Base-by-base conservation (phyloP, 2,329 filamentous ascomycete genomes). In the Venturia aucupariae region DNA sequence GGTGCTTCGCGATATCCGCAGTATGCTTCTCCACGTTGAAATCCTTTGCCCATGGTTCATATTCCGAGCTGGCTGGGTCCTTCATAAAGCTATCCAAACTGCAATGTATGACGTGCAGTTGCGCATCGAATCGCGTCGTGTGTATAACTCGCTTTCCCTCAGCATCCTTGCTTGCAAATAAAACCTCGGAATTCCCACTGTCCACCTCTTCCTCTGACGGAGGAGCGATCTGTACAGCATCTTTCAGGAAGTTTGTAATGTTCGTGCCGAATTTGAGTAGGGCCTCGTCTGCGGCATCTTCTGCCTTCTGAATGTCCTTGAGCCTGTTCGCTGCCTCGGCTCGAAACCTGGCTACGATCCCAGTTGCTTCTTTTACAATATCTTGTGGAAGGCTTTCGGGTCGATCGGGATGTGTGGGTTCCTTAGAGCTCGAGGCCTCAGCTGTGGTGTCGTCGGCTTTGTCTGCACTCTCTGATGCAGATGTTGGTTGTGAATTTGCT, bases 251-350 rank as follows among this genome's bases (percentile, higher is more conserved):
- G 75, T 93, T 89, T 44, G 90, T 84, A 60, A 99, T 86, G 70
- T 94, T 97, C 65, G 86, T 86, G 27, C 94, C 94, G 71, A 97
- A 97, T 68, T 90, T 90, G 69, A 97, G 79, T 11, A 99, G 84
- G 0, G 94, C 94, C 75, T 97, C 94, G 74, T 99, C 94, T 8
- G 94, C 94, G 4, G 93, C 93, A 72, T 97, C 93, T 76, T 99
- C 94, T 15, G 93, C 94, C 70, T 86, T 86, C 72, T 97, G 90
- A 24, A 97, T 87, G 66, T 97, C 91, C 72, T 90, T 94, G 66
- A 97, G 79, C 60, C 91, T 85, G 76, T 91, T 92, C 32, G 90
- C 81, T 4, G 92, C 92, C 77, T 95, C 90, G 24, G 81, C 77
- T 65, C 86, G 85, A 73, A 97, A 85, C 55, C 89, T 85, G 5